Evolutionary conservation across 371 early-diverging fungal genomes (phyloP).

Genomic region (Rhizopus sp.): DNA sequence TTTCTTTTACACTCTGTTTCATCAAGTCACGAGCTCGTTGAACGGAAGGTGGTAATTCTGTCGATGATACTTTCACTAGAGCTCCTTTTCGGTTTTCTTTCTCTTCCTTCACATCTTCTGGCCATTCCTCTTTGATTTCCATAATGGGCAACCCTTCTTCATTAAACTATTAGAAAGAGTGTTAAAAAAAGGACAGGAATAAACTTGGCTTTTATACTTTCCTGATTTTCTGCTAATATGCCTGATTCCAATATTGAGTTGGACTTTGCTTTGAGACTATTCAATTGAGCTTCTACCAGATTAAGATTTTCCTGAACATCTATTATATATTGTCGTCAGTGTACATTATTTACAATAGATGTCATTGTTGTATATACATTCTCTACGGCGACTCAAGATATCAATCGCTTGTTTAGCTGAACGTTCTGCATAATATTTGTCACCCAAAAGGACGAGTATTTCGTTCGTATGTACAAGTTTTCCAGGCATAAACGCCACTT

Average conservation of each 20-base stretch:
- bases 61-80: not conserved
- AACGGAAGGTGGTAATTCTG: constrained; percentile 23
- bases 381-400: constrained; percentile 71
- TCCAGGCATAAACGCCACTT: constrained; percentile 89
- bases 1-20: constrained; percentile 16
- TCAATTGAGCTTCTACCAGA: constrained; percentile 55
- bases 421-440: constrained; percentile 88
- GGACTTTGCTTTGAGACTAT: constrained; percentile 41
- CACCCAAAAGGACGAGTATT: constrained; percentile 83
- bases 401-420: constrained; percentile 76
- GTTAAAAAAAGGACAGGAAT: not conserved
- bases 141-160: constrained; percentile 89
- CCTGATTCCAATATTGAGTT: constrained; percentile 18
- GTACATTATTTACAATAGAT: not conserved
- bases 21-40: constrained; percentile 34
- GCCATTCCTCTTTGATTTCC: constrained; percentile 80
- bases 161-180: constrained; percentile 51
- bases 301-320: constrained; percentile 65
- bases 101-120: constrained; percentile 30
- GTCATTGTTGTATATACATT: constrained; percentile 43
- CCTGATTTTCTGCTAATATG: constrained; percentile 15
- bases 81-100: constrained; percentile 8
- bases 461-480: constrained; percentile 88
- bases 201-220: not conserved
- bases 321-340: constrained; percentile 20